Evolutionary conservation across 768 basidiomycete genomes (phyloP), one percentile per base, ranked within the genome.

Genomic region (Coprinopsis sp.): DNA sequence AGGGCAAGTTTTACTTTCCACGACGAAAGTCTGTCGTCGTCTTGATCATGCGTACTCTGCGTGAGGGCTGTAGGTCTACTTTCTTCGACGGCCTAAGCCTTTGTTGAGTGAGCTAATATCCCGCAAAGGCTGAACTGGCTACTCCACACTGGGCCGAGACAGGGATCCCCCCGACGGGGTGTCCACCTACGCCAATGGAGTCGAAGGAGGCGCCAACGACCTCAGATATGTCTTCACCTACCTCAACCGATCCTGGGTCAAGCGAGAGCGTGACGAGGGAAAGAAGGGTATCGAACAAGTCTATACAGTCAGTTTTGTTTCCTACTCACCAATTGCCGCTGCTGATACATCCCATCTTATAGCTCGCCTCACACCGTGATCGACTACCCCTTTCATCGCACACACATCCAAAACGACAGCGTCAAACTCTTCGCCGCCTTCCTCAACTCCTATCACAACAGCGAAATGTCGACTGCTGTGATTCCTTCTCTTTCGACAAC

Each of bases 191-290:
- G 71, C 50, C 89, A 97, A 62, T 98, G 96, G 96, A 87, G 91
- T 62, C 79, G 92, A 34, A 1, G 94, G 85, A 1, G 95, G 96
- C 54, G 94, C 96, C 1, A 93, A 90, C 63, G 98, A 93, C 62
- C 85, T 98, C 62, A 95, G 97, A 62, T 87, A 95, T 49, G 67
- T 99, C 29, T 98, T 98, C 73, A 91, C 91, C 8, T 98, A 98
- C 68, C 79, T 99, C 49, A 98, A 98, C 65, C 88, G 96, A 24
- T 94, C 97, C 64, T 99, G 96, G 96, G 96, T 99, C 39, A 98
- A 96, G 69, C 81, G 96, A 46, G 96, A 99, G 65, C 84, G 95
- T 62, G 95, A 98, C 57, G 96, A 99, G 62, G 96, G 96, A 12
- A 81, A 95, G 63, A 96, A 94, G 68, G 85, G 85, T 29, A 88